These are phyloP conservation scores for Sugiyamaella paludigena DNA, from an alignment of 1,139 yeast genomes.

Conservation along the genomic window DNA sequence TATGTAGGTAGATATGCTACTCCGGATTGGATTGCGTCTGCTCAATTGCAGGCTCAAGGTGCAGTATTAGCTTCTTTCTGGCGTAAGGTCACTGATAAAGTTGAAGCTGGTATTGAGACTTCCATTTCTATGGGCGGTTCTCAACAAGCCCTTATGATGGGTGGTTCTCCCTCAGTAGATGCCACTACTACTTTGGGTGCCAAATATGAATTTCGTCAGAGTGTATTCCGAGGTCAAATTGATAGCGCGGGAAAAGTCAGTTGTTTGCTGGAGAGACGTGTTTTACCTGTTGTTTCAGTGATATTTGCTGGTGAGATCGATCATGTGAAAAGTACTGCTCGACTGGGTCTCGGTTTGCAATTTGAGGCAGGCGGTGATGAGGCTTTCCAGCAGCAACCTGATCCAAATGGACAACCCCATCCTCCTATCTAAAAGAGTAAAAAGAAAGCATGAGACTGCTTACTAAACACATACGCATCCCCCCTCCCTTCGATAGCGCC, in stretches of 20 bases:
- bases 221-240: conserved; percentile 91
- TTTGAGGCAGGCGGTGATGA: conserved; percentile 96
- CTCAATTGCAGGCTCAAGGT: conserved; percentile 93
- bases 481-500: neutral
- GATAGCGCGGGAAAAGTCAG: conserved; percentile 90
- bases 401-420: conserved; percentile 30
- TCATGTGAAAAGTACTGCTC: conserved; percentile 79
- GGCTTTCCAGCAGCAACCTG: conserved; percentile 45
- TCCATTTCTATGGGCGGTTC: conserved; percentile 79
- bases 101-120: conserved; percentile 96
- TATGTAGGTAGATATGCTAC: conserved; percentile 89
- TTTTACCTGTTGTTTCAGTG: conserved; percentile 85
- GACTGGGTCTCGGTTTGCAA: conserved; percentile 91
- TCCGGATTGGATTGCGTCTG: conserved; percentile 89
- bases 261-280: conserved; percentile 88
- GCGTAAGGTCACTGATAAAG: conserved; percentile 88
- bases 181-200: conserved; percentile 95
- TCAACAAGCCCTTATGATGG: conserved; percentile 53
- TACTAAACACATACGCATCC: neutral
- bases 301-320: conserved; percentile 93
- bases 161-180: conserved; percentile 81
- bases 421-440: conserved; percentile 34
- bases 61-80: conserved; percentile 86
- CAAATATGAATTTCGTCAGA: conserved; percentile 96
- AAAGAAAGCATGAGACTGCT: too few species aligned